Base-by-base conservation (phyloP, 2,329 filamentous ascomycete species). In the Penicillium sp. region DNA sequence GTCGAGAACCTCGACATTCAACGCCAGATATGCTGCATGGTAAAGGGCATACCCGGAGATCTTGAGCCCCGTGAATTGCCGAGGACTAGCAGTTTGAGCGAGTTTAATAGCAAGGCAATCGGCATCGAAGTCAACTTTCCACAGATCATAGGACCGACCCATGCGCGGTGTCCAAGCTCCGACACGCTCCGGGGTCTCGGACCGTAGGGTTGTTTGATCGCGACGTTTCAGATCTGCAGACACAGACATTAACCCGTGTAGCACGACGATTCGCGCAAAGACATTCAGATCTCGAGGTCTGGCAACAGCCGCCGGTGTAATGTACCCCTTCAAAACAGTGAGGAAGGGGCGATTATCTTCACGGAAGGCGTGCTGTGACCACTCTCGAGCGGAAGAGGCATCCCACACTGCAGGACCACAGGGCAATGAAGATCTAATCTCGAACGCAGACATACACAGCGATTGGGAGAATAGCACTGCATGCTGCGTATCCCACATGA, bases 401-500 rank as follows among this genome's bases (percentile, higher is more conserved):
- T 87, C 84, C 85, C 85, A 88, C 0, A 82, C 64, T 0, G 75
- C 68, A 50, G 84, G 77, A 41, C 80, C 77, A 63, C 83, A 86
- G 0, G 85, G 85, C 2, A 87, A 69, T 2, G 79, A 77, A 0
- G 84, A 78, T 0, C 83, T 79, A 1, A 88, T 77, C 63, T 87
- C 85, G 50, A 87, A 87, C 0, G 84, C 83, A 1, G 84, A 87
- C 84, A 87, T 87, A 70, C 85, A 87, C 0, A 88, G 77, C 5
- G 83, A 86, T 65, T 87, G 85, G n/a, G 83, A 86, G 68, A 87
- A 87, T 0, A 87, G 75, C 0, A 87, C 83, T 0, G 85, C 84
- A 59, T 87, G 84, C 54, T 87, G 84, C 0, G 84, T 86, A 62
- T 87, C 85, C 85, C 85, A 87, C 76, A 87, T 83, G 67, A 88